These are phyloP conservation scores for Cucumis melo DNA, from an alignment of 306 rosid genomes.

Conservation along the genomic window DNA sequence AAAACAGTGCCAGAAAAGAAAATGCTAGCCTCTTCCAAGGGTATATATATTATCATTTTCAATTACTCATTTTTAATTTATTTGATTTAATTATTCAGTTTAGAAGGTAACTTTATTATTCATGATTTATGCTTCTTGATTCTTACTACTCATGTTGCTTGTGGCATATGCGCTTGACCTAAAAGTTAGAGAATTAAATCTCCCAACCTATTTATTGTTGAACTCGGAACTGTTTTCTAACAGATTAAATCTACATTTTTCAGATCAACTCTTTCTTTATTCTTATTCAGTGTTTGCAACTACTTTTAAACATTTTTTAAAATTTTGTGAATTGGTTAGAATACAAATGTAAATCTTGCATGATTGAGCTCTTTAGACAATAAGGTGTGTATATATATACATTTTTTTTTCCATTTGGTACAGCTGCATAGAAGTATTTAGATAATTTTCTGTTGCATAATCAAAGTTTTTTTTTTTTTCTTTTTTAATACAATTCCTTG, in stretches of 20 bases:
- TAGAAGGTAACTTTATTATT: neutral
- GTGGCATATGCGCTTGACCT: too few relatives aligned
- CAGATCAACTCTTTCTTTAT: neutral
- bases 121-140: neutral
- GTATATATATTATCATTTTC: slow-evolving; percentile 25
- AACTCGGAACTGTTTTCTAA: too few relatives aligned
- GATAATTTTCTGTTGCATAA: neutral
- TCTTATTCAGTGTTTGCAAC: neutral
- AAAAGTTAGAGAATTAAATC: too few relatives aligned
- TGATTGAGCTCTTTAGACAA: neutral
- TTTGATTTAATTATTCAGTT: neutral
- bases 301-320: neutral
- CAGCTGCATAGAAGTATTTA: neutral
- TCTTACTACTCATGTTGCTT: neutral
- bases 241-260: neutral
- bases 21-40: slow-evolving; percentile 21
- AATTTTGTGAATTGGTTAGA: neutral
- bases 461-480: neutral
- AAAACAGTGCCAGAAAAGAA: slow-evolving; percentile 16
- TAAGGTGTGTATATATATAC: too few relatives aligned
- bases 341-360: neutral
- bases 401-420: neutral
- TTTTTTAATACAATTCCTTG: neutral
- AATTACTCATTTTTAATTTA: neutral
- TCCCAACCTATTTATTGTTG: too few relatives aligned